Conservation (phyloP, 129 eudicot genomes). For the Silybum marianum region DNA sequence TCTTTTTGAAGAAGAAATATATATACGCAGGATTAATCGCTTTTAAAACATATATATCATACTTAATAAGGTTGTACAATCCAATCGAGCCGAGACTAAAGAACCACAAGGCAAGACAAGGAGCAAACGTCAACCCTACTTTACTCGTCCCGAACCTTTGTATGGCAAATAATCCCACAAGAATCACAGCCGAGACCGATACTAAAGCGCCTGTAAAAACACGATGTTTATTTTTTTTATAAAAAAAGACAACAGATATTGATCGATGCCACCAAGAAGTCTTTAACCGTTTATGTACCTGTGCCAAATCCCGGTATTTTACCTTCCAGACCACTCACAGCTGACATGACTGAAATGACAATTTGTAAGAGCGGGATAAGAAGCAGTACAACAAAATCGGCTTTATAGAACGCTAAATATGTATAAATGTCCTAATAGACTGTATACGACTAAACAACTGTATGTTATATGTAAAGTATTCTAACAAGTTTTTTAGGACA, state of each 20-base stretch:
- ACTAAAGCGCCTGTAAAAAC: slow-evolving; percentile 75
- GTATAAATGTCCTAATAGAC: neutral
- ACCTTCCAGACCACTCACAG: slow-evolving; percentile 96
- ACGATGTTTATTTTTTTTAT: neutral
- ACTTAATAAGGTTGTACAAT: slow-evolving; percentile 65
- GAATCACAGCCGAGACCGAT: slow-evolving; percentile 67
- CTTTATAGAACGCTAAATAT: neutral
- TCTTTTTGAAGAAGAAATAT: slow-evolving; percentile 77
- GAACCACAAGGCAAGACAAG: slow-evolving; percentile 94
- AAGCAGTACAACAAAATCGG: neutral
- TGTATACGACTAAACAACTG: neutral
- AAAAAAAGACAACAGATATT: slow-evolving; percentile 5
- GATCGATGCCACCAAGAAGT: neutral
- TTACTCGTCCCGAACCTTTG: slow-evolving; percentile 94
- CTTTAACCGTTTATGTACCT: slow-evolving; percentile 46
- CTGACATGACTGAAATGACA: slow-evolving; percentile 75
- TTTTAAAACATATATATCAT: slow-evolving; percentile 59
- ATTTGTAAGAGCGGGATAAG: neutral
- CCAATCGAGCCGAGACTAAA: slow-evolving; percentile 87
- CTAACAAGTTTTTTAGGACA: neutral
- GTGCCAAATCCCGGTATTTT: slow-evolving; percentile 79
- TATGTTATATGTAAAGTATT: neutral
- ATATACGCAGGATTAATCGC: slow-evolving; percentile 84
- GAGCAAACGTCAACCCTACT: slow-evolving; percentile 92
- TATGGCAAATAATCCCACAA: slow-evolving; percentile 77